Percentiles rank a stretch among this genome's conserved stretches.
phyloP scores from a whole-genome alignment of 73 alveolate genomes.

The Paramecium octaurelia region DNA sequence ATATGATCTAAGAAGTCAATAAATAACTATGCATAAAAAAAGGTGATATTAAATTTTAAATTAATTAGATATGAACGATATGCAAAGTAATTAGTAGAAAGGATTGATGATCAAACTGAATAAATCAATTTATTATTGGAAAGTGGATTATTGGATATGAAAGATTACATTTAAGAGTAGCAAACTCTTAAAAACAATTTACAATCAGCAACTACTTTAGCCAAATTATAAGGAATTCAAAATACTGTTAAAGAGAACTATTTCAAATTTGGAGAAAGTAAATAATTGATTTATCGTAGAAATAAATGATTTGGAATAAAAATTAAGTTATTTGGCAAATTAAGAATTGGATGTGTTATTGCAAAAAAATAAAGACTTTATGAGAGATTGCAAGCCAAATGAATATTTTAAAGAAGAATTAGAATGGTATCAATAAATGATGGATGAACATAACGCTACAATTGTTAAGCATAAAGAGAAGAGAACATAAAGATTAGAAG shows the following conservation, averaged over 20 bases:
- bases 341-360: constrained; percentile 22
- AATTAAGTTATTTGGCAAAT: constrained; percentile 40
- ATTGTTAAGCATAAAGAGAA: constrained; percentile 22
- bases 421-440: constrained; percentile 59
- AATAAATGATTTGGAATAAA: constrained; percentile 50
- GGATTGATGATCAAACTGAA: constrained; percentile 54
- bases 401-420: constrained; percentile 57
- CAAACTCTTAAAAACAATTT: neutral
- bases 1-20: constrained; percentile 18
- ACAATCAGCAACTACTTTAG: constrained; percentile 52
- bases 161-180: constrained; percentile 32
- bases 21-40: constrained; percentile 59
- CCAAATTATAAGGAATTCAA: constrained; percentile 57
- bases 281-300: neutral
- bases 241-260: constrained; percentile 55
- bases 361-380: constrained; percentile 39
- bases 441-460: constrained; percentile 48
- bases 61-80: constrained; percentile 50
- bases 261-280: constrained; percentile 64
- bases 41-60: neutral
- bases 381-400: constrained; percentile 34
- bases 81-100: constrained; percentile 54
- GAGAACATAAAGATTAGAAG: constrained; percentile 51
- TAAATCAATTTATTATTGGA: constrained; percentile 47
- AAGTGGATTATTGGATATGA: constrained; percentile 54